phyloP scores from a whole-genome alignment of 495 filamentous ascomycete species.

The Penicillium paradoxum region DNA sequence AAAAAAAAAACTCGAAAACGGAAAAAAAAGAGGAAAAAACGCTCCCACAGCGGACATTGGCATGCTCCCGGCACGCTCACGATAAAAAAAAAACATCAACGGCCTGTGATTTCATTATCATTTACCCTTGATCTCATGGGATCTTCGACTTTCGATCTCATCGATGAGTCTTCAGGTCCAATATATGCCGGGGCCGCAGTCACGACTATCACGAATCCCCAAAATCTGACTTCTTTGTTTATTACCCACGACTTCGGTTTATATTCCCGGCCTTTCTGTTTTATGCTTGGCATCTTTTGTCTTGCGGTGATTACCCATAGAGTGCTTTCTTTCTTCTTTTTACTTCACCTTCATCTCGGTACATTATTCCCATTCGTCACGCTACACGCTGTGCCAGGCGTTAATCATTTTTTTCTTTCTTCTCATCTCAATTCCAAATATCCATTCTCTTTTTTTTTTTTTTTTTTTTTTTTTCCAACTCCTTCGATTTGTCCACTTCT shows the following conservation, averaged over 20 bases:
- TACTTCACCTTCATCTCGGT: slow-evolving; percentile 21
- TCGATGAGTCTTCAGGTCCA: not conserved
- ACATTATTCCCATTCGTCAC: slow-evolving; percentile 27
- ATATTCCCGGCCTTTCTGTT: slow-evolving; percentile 23
- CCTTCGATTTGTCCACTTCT: slow-evolving; percentile 1
- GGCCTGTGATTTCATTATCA: not conserved
- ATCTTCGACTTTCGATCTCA: not conserved
- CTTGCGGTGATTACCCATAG: slow-evolving; percentile 32
- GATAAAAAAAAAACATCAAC: slow-evolving; percentile 9
- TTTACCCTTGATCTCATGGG: not conserved
- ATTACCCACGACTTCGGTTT: slow-evolving; percentile 32
- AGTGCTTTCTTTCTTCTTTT: slow-evolving; percentile 24
- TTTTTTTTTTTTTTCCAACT: slow-evolving; percentile 17
- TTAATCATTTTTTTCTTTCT: slow-evolving; percentile 21
- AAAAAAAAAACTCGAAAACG: slow-evolving; percentile 28
- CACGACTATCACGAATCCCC: slow-evolving; percentile 44
- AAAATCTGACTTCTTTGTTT: slow-evolving; percentile 31
- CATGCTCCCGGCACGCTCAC: slow-evolving; percentile 23
- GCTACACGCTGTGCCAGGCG: slow-evolving; percentile 21
- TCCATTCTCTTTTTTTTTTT: slow-evolving; percentile 20
- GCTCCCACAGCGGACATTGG: slow-evolving; percentile 31
- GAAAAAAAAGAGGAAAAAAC: slow-evolving; percentile 37
- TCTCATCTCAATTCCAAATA: slow-evolving; percentile 16
- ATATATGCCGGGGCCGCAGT: slow-evolving; percentile 29
- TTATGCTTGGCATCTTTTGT: slow-evolving; percentile 31